Percentiles rank a stretch among this genome's conserved stretches.
Conservation (phyloP, 352 stramenopile species). For the Globisporangium perplexum region DNA sequence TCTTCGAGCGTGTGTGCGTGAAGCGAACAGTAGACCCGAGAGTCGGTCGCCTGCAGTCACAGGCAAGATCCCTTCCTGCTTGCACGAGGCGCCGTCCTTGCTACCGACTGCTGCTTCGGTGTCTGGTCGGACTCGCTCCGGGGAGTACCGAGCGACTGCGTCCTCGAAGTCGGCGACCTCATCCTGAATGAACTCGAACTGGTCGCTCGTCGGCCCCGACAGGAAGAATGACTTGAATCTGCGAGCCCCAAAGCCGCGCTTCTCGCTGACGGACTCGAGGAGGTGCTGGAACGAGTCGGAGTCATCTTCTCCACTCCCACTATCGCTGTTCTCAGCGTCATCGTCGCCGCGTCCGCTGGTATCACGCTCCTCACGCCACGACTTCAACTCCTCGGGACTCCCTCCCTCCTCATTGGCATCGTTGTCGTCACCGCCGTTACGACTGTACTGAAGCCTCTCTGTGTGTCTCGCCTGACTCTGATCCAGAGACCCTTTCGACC, state of each 20-base stretch:
- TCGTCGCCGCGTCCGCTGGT: background rate
- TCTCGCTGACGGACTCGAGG: constrained; percentile 26
- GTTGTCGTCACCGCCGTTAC: background rate
- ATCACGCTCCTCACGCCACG: background rate
- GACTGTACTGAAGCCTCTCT: no score
- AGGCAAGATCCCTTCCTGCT: background rate
- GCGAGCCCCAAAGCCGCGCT: constrained; percentile 4
- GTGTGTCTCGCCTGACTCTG: background rate
- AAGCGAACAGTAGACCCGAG: background rate
- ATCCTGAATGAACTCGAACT: constrained; percentile 14
- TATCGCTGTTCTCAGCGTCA: constrained; percentile 3
- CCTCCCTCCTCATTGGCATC: background rate
- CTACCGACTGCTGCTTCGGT: background rate
- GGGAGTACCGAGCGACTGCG: background rate
- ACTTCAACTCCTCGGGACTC: background rate
- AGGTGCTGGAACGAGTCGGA: constrained; percentile 43
- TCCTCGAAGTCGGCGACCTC: constrained; percentile 10
- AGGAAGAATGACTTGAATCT: constrained; percentile 14
- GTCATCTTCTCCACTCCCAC: constrained; percentile 6
- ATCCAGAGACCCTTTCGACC: background rate
- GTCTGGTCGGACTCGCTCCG: background rate
- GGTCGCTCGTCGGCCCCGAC: constrained; percentile 7
- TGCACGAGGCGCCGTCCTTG: background rate
- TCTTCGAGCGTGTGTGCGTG: background rate
- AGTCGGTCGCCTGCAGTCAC: constrained; percentile 1